Percentiles rank a stretch among this genome's conserved stretches.
These are phyloP conservation scores for Ophiostoma sp. DNA, from an alignment of 2,329 filamentous ascomycete species.

Conservation along the genomic window DNA sequence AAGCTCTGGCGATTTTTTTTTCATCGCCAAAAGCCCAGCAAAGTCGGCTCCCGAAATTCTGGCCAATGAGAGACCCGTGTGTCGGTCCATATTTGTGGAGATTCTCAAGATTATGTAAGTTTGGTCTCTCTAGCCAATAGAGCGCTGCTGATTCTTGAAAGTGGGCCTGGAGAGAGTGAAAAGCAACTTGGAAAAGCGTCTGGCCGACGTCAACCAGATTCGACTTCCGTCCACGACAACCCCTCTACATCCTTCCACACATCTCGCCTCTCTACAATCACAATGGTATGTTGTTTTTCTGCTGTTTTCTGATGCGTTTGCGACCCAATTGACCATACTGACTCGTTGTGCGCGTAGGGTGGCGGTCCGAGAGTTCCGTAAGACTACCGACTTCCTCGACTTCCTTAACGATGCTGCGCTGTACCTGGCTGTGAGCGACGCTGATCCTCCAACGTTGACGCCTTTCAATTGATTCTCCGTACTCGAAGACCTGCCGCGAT, in stretches of 20 bases:
- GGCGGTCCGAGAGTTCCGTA: conserved; percentile 69
- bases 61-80: conserved; percentile 3
- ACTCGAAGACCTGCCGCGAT: background rate
- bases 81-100: background rate
- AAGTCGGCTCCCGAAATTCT: background rate
- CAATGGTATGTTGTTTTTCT: conserved; percentile 51
- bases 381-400: conserved; percentile 34
- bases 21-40: conserved; percentile 14
- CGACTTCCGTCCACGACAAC: conserved; percentile 1
- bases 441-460: background rate
- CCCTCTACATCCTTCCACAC: background rate
- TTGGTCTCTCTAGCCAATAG: background rate
- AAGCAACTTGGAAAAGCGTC: conserved; percentile 21
- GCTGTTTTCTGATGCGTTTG: background rate
- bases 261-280: conserved; percentile 29
- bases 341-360: conserved; percentile 54
- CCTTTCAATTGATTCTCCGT: background rate
- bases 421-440: background rate
- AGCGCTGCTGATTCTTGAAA: conserved; percentile 27
- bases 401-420: background rate
- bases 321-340: conserved; percentile 23
- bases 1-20: conserved; percentile 23
- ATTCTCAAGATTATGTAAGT: conserved; percentile 16
- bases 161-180: conserved; percentile 18
- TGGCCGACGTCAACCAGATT: background rate